Conservation (phyloP, 2,329 filamentous ascomycete species). For the Sporothrix globosa region DNA sequence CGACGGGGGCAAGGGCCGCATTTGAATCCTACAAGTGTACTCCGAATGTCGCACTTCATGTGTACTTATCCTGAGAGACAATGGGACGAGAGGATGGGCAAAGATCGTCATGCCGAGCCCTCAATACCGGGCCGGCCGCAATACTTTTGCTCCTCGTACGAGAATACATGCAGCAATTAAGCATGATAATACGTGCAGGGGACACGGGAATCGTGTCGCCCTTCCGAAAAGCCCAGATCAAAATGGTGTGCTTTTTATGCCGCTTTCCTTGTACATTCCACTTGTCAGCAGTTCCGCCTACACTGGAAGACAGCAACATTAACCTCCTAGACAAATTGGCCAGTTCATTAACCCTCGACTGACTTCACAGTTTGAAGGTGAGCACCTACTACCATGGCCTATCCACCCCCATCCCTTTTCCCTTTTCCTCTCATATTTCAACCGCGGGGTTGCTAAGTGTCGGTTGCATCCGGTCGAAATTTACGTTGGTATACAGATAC, state of each 20-base stretch:
- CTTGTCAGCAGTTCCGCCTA: not conserved
- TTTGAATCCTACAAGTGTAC: too few species aligned
- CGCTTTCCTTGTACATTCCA: slow-evolving; percentile 7
- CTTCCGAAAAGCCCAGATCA: not conserved
- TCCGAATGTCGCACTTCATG: not conserved
- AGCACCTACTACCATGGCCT: not conserved
- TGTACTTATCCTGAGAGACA: not conserved
- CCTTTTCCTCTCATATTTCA: not conserved
- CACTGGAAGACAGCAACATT: not conserved
- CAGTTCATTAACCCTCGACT: slow-evolving; percentile 20
- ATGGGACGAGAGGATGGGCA: slow-evolving; percentile 5
- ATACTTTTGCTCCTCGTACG: slow-evolving; percentile 3
- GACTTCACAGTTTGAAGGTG: not conserved
- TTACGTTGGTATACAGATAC: too few species aligned
- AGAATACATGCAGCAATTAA: not conserved
- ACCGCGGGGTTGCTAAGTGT: not conserved
- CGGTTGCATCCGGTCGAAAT: not conserved
- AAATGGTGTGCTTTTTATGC: slow-evolving; percentile 15
- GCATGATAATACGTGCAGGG: not conserved
- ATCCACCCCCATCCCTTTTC: not conserved
- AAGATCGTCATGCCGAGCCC: not conserved
- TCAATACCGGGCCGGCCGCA: slow-evolving; percentile 16
- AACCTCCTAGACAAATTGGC: not conserved
- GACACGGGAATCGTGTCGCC: not conserved
- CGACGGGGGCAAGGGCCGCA: not conserved